phyloP scores from a whole-genome alignment of 2,329 filamentous ascomycete species.

The Chaetomium globosum region DNA sequence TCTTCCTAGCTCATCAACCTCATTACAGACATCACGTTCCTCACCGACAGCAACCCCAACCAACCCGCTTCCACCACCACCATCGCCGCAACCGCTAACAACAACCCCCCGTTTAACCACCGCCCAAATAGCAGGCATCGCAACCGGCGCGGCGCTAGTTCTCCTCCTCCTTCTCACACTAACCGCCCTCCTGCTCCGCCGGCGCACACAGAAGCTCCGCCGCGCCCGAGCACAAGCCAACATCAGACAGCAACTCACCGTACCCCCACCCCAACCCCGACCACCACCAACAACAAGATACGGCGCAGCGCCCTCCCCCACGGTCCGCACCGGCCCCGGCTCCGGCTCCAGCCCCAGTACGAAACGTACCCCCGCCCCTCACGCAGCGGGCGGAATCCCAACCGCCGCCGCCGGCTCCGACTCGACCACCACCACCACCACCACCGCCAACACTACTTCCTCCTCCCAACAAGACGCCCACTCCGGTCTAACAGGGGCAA shows the following conservation, averaged over 20 bases:
- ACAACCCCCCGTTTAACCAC: not conserved
- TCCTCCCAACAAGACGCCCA: conserved; percentile 21
- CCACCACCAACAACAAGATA: not conserved
- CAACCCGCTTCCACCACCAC: not conserved
- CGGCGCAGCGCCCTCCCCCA: not conserved
- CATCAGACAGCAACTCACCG: conserved; percentile 5
- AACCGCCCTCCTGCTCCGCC: conserved; percentile 34
- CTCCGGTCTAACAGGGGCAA: conserved; percentile 31
- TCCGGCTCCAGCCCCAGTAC: too few relatives aligned
- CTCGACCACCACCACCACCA: not conserved
- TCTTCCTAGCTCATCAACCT: not conserved
- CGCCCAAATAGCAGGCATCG: conserved; percentile 40
- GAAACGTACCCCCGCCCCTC: too few relatives aligned
- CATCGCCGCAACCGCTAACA: not conserved
- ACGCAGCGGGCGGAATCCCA: too few relatives aligned
- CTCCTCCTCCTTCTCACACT: conserved; percentile 36
- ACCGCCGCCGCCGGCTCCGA: too few relatives aligned
- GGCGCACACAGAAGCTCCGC: conserved; percentile 28
- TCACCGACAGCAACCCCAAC: not conserved
- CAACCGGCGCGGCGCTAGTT: conserved; percentile 34
- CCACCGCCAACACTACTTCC: not conserved
- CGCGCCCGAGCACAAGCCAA: conserved; percentile 14
- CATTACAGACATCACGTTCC: not conserved
- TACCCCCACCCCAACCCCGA: not conserved
- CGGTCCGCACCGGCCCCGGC: conserved; percentile 7